These are phyloP conservation scores for Ascobolus immersus DNA, from an alignment of 495 filamentous ascomycete species.

Conservation along the genomic window DNA sequence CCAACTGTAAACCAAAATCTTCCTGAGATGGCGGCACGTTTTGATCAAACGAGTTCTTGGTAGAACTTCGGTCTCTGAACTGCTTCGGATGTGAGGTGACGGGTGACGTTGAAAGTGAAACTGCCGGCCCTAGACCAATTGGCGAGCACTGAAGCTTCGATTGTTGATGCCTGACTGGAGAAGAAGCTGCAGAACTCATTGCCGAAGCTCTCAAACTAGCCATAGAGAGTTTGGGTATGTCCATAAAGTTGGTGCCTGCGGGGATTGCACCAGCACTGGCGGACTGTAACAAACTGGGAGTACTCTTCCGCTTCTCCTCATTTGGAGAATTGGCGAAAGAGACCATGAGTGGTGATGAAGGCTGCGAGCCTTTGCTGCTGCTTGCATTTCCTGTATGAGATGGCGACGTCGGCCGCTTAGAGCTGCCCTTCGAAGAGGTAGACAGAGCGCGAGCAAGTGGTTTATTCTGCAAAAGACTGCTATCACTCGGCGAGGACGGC, in stretches of 20 bases:
- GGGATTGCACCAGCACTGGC: slow-evolving; percentile 34
- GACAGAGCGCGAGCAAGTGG: slow-evolving; percentile 68
- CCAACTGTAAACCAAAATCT: no score
- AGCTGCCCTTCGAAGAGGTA: slow-evolving; percentile 31
- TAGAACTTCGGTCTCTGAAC: no score
- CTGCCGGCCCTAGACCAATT: no score
- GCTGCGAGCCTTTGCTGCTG: slow-evolving; percentile 43
- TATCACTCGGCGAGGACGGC: slow-evolving; percentile 42
- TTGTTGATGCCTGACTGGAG: slow-evolving; percentile 44
- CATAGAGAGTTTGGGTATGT: slow-evolving; percentile 34
- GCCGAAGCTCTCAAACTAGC: slow-evolving; percentile 31
- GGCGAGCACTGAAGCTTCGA: slow-evolving; percentile 5
- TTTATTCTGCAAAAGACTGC: slow-evolving; percentile 48
- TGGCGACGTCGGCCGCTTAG: slow-evolving; percentile 60
- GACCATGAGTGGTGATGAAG: slow-evolving; percentile 77
- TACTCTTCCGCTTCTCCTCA: slow-evolving; percentile 50
- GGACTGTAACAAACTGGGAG: slow-evolving; percentile 57
- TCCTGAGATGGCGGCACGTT: no score
- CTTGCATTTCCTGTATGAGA: slow-evolving; percentile 41
- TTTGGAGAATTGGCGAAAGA: slow-evolving; percentile 39
- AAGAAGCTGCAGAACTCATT: slow-evolving; percentile 38
- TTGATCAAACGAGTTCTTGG: no score
- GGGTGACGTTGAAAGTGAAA: slow-evolving; percentile 14
- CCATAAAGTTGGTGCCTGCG: slow-evolving; percentile 47
- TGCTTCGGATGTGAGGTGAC: slow-evolving; percentile 13